Evolutionary conservation across 2,329 filamentous ascomycete species (phyloP).

Genomic region (Fusarium subglutinans): DNA sequence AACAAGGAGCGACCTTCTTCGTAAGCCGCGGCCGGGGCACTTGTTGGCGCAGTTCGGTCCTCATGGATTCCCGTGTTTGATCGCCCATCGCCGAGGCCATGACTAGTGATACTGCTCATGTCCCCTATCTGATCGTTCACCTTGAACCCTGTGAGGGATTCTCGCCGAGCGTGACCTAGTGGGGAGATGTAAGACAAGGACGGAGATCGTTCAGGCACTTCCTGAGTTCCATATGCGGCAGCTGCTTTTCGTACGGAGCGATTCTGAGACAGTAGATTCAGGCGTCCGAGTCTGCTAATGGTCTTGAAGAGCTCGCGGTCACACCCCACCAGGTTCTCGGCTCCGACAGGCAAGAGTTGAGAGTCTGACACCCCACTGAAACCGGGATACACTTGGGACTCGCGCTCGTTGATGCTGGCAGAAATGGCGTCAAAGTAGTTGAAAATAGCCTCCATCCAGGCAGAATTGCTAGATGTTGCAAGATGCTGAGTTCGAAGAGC

Average conservation of each 20-base stretch:
- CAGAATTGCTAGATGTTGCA: conserved; percentile 70
- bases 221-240: conserved; percentile 14
- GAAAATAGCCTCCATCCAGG: conserved; percentile 93
- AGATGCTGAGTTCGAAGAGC: conserved; percentile 69
- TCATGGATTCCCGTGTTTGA: conserved; percentile 67
- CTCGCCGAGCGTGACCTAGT: conserved; percentile 55
- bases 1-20: conserved; percentile 73
- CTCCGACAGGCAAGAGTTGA: conserved; percentile 64
- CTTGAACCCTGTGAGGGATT: conserved; percentile 36
- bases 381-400: conserved; percentile 78
- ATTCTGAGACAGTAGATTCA: conserved; percentile 84
- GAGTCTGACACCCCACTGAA: conserved; percentile 67
- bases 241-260: conserved; percentile 59
- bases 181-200: conserved; percentile 54
- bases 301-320: conserved; percentile 88
- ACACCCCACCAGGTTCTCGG: conserved; percentile 89
- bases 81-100: conserved; percentile 73
- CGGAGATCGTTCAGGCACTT: conserved; percentile 43
- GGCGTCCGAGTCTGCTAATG: conserved; percentile 81
- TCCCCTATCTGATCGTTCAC: conserved; percentile 43
- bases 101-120: conserved; percentile 55
- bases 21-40: conserved; percentile 55
- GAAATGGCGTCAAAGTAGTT: conserved; percentile 96
- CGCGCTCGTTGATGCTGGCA: conserved; percentile 89
- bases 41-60: conserved; percentile 59